These are phyloP conservation scores for Diaporthe sp. DNA, from an alignment of 2,329 filamentous ascomycete species.

Conservation along the genomic window DNA sequence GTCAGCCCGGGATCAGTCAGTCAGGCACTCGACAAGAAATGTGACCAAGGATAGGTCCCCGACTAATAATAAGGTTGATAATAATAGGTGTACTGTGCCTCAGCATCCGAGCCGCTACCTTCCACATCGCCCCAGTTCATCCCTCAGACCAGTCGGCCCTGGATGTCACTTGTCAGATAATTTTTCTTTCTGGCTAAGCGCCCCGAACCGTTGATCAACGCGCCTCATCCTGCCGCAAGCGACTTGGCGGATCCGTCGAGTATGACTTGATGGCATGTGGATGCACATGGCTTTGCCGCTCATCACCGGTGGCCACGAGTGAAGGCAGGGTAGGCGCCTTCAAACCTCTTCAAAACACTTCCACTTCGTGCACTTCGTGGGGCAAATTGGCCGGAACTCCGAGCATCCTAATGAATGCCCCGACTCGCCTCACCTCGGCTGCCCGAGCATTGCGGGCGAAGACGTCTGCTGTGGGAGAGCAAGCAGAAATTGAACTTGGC, in stretches of 20 bases:
- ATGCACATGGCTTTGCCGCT: slow-evolving; percentile 15
- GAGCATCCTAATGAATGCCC: neutral
- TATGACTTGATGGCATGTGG: slow-evolving; percentile 11
- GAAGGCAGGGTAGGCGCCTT: neutral
- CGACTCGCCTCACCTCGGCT: neutral
- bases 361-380: slow-evolving; percentile 15
- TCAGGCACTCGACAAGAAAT: neutral
- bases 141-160: neutral
- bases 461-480: slow-evolving; percentile 5
- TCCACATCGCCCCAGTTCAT: neutral
- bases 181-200: slow-evolving; percentile 27
- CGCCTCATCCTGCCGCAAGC: slow-evolving; percentile 24
- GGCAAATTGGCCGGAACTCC: slow-evolving; percentile 32
- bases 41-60: slow-evolving; percentile 11
- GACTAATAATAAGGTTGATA: slow-evolving; percentile 16
- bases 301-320: slow-evolving; percentile 4
- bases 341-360: neutral
- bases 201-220: slow-evolving; percentile 27
- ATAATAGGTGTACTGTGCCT: neutral
- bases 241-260: slow-evolving; percentile 29
- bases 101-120: neutral
- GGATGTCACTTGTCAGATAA: slow-evolving; percentile 14
- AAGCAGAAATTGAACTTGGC: slow-evolving; percentile 10
- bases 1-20: slow-evolving; percentile 28
- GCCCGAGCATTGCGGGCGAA: slow-evolving; percentile 3